phyloP scores from a whole-genome alignment of 305 asterid species.

The Lippia alba region DNA sequence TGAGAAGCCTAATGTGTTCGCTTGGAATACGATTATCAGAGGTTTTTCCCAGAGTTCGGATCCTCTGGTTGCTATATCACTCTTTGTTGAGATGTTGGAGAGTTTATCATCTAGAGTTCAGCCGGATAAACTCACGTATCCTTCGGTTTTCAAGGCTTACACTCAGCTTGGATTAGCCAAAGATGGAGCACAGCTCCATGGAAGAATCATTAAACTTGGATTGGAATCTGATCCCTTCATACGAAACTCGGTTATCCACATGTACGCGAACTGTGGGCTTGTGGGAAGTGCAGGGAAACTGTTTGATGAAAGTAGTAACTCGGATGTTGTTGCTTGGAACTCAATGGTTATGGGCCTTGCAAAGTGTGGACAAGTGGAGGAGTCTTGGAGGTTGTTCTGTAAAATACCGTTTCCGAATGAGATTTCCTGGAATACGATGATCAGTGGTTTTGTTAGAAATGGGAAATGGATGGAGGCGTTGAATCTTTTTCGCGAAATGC shows the following conservation, averaged over 20 bases:
- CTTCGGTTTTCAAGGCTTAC: conserved; percentile 79
- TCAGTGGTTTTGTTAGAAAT: conserved; percentile 59
- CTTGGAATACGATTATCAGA: conserved; percentile 74
- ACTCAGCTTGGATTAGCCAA: conserved; percentile 55
- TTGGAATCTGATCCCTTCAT: conserved; percentile 55
- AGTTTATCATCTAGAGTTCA: conserved; percentile 33
- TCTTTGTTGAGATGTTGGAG: conserved; percentile 64
- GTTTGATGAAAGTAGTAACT: conserved; percentile 51
- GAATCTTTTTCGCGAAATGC: conserved; percentile 48
- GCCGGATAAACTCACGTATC: conserved; percentile 68
- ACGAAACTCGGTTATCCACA: conserved; percentile 60
- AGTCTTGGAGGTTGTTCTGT: conserved; percentile 53
- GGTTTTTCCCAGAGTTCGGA: conserved; percentile 64
- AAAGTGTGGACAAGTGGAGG: conserved; percentile 59
- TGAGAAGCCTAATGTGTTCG: conserved; percentile 49
- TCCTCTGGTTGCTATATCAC: conserved; percentile 55
- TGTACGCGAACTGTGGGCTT: conserved; percentile 69
- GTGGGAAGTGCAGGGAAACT: conserved; percentile 56
- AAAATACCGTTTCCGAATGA: conserved; percentile 52
- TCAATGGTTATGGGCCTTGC: conserved; percentile 70
- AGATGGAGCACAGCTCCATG: conserved; percentile 78
- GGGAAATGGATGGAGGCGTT: conserved; percentile 58
- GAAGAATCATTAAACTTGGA: conserved; percentile 62
- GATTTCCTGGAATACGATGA: conserved; percentile 76
- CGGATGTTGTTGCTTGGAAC: conserved; percentile 76